Conservation (phyloP, 306 rosid genomes). For the Glycine latifolia region DNA sequence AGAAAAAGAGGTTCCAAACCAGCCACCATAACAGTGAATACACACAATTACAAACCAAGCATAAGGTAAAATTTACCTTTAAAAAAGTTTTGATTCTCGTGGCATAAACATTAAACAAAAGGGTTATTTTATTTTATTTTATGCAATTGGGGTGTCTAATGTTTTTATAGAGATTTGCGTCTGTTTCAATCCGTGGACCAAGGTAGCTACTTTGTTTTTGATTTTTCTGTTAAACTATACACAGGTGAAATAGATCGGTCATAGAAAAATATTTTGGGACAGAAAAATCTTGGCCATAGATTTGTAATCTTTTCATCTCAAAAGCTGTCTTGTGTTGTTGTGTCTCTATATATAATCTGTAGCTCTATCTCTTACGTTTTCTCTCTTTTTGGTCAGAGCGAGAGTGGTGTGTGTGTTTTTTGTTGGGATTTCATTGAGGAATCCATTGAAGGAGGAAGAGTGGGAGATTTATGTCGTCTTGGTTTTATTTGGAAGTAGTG, state of each 20-base stretch:
- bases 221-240: constrained; percentile 2
- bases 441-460: constrained; percentile 43
- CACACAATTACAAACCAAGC: background rate
- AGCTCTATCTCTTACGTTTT: background rate
- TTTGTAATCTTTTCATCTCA: constrained; percentile 55
- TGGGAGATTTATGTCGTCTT: constrained; percentile 70
- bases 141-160: background rate
- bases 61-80: background rate
- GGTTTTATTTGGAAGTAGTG: constrained; percentile 62
- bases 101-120: background rate
- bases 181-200: constrained; percentile 37
- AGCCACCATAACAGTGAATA: constrained; percentile 43
- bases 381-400: constrained; percentile 1
- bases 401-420: background rate
- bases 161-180: constrained; percentile 62
- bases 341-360: background rate
- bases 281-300: constrained; percentile 60
- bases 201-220: constrained; percentile 8
- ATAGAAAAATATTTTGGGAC: constrained; percentile 14
- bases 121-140: background rate
- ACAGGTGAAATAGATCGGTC: background rate
- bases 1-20: background rate
- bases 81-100: background rate
- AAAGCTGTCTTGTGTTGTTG: background rate
- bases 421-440: constrained; percentile 37